Conservation (phyloP, 495 filamentous ascomycete species). For the Penicillium salamii region DNA sequence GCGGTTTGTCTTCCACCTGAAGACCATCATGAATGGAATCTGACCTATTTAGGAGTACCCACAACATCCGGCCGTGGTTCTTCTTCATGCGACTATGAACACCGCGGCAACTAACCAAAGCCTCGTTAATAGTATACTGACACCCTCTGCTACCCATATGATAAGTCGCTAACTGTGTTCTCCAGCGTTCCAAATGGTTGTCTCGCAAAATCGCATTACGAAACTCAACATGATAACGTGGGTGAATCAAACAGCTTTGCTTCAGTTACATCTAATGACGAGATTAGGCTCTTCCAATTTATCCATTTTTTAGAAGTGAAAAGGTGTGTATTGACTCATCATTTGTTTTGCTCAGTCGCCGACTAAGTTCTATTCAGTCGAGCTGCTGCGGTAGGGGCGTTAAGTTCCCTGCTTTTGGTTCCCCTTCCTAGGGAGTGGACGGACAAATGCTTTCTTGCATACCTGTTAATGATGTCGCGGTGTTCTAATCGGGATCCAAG, state of each 20-base stretch:
- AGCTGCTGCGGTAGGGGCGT: conserved; percentile 30
- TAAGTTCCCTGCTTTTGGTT: conserved; percentile 56
- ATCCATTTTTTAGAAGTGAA: background rate
- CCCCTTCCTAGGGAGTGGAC: conserved; percentile 49
- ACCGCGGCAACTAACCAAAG: background rate
- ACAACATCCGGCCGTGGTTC: background rate
- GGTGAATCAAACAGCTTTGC: background rate
- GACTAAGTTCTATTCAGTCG: background rate
- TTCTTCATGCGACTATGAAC: background rate
- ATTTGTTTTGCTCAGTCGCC: background rate
- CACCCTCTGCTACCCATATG: background rate
- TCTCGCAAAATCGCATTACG: background rate
- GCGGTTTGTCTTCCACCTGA: conserved; percentile 39
- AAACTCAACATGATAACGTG: background rate
- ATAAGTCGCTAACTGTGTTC: background rate
- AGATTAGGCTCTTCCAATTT: background rate
- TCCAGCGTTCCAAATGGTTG: background rate
- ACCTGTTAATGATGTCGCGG: conserved; percentile 56
- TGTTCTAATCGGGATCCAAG: conserved; percentile 14
- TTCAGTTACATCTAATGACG: background rate
- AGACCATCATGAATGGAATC: conserved; percentile 55
- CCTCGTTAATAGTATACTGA: background rate
- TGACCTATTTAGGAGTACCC: conserved; percentile 47
- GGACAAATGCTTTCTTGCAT: conserved; percentile 60
- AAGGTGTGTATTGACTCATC: background rate